Evolutionary conservation across 208 protist genomes (phyloP).

Genomic region (Lotmaria passim): DNA sequence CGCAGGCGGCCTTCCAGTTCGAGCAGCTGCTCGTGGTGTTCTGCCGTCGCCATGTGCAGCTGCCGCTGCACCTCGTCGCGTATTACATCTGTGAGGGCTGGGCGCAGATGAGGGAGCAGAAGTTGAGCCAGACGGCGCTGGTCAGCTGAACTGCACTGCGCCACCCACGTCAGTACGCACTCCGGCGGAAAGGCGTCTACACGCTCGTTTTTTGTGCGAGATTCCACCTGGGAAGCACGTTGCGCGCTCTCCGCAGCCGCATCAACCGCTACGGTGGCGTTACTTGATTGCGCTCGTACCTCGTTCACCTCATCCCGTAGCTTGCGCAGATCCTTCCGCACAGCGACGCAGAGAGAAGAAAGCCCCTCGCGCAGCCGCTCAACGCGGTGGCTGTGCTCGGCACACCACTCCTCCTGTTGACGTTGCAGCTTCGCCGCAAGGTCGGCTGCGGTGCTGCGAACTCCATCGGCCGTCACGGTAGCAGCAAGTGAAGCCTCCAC

Average conservation of each 20-base stretch:
- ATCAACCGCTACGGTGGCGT: not conserved
- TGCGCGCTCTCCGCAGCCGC: not conserved
- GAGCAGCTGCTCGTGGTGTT: conserved; percentile 17
- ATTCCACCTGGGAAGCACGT: not conserved
- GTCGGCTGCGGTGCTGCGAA: not conserved
- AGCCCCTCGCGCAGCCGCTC: conserved; percentile 61
- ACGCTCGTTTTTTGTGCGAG: not conserved
- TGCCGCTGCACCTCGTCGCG: conserved; percentile 14
- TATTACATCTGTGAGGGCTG: conserved; percentile 18
- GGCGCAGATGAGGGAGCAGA: conserved; percentile 32
- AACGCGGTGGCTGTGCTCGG: conserved; percentile 19
- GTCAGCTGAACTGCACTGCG: conserved; percentile 22
- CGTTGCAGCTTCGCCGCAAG: not conserved
- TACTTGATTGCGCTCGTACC: not conserved
- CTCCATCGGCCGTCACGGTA: not conserved
- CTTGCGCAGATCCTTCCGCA: conserved; percentile 66
- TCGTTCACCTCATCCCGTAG: conserved; percentile 26
- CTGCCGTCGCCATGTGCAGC: not conserved
- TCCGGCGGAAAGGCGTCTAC: conserved; percentile 1
- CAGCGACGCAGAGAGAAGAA: conserved; percentile 65
- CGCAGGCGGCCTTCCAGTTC: conserved; percentile 24
- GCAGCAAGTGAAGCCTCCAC: too few relatives aligned
- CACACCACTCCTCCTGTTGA: conserved; percentile 20
- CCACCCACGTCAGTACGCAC: conserved; percentile 26
- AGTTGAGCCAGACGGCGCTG: conserved; percentile 31